Evolutionary conservation across 2,329 filamentous ascomycete species (phyloP), one percentile per base, ranked within the genome.

Genomic region (Fusarium burgessii): DNA sequence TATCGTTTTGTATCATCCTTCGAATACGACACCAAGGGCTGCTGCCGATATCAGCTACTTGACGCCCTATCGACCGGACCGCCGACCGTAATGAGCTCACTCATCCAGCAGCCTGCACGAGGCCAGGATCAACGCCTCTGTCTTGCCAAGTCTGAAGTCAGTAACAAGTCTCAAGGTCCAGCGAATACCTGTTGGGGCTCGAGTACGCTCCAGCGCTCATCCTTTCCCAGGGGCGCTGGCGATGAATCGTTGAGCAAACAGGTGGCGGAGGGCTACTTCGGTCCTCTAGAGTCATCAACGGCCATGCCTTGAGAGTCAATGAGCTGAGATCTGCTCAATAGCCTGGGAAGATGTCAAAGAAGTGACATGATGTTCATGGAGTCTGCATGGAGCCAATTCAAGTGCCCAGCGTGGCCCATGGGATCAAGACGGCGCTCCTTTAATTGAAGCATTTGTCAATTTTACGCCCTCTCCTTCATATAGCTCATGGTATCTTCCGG

Each of bases 401-500:
- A 23, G n/a, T 15, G n/a, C 27, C n/a, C 5, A 52, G 40, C 6
- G n/a, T 32, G 12, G 14, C 3, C 51, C 33, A n/a, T 46, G 27
- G 11, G 17, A 5, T 55, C 38, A 14, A 32, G n/a, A 8, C 11
- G 18, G 27, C 7, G 12, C 20, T 8, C 29, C 15, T 32, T 41
- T 25, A 27, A 46, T 9, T 7, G 9, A 45, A 7, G 4, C 14
- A 6, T 13, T 15, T 25, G 14, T 18, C 17, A 20, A 25, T 15
- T 20, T 14, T 12, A 11, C 29, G 2, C 2, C 15, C 3, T 18
- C 20, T n/a, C 23, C 15, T 23, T 46, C 5, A 7, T 33, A n/a
- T 7, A 10, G 6, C 5, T n/a, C 5, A 13, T 6, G 12, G 23
- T 5, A 11, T 13, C 4, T 3, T 18, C 14, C 10, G 10, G 3